phyloP scores from a whole-genome alignment of 2,329 filamentous ascomycete genomes.

The Claviceps capensis region DNA sequence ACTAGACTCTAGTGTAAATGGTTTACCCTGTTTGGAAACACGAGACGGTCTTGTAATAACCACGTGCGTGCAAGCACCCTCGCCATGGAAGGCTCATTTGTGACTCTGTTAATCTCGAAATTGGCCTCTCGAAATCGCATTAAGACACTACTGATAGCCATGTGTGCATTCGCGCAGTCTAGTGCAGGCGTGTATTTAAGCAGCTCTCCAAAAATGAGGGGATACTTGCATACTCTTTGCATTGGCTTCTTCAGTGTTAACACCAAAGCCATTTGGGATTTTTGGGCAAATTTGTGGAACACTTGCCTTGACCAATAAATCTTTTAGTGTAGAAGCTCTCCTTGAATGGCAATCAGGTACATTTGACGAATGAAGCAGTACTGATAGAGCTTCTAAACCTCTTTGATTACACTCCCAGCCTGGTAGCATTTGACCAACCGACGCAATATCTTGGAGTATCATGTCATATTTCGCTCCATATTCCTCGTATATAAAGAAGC shows the following conservation, averaged over 20 bases:
- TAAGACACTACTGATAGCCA: slow-evolving; percentile 62
- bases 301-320: slow-evolving; percentile 76
- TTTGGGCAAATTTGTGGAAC: background rate
- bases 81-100: slow-evolving; percentile 58
- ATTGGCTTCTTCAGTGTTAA: slow-evolving; percentile 50
- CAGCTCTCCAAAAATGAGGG: slow-evolving; percentile 72
- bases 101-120: slow-evolving; percentile 71
- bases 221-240: slow-evolving; percentile 84
- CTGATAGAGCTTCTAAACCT: slow-evolving; percentile 72
- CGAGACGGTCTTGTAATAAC: slow-evolving; percentile 68
- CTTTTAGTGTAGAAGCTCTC: slow-evolving; percentile 69
- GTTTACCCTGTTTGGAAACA: slow-evolving; percentile 57
- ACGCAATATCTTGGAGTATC: slow-evolving; percentile 64
- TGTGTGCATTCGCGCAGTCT: slow-evolving; percentile 74
- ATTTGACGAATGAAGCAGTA: slow-evolving; percentile 58
- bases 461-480: slow-evolving; percentile 84
- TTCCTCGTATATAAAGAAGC: slow-evolving; percentile 80
- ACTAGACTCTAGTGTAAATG: too few species aligned
- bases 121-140: slow-evolving; percentile 61
- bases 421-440: slow-evolving; percentile 52
- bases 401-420: slow-evolving; percentile 71
- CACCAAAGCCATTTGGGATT: background rate
- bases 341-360: slow-evolving; percentile 47
- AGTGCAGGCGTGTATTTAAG: slow-evolving; percentile 69
- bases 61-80: slow-evolving; percentile 67